Conservation (phyloP, 768 basidiomycete species). For the Tricholoma bakamatsutake region DNA sequence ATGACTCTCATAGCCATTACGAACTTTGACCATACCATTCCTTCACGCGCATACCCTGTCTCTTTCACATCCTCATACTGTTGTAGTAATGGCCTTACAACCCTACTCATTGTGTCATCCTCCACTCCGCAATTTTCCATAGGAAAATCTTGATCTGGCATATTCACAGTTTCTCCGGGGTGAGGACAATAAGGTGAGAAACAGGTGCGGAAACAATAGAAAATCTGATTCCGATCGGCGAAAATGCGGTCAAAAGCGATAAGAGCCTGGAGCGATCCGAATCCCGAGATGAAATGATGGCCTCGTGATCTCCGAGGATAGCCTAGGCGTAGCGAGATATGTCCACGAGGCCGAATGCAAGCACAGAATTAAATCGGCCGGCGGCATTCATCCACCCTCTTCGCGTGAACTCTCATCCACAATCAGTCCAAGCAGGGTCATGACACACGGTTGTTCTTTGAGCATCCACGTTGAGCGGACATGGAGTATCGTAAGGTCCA, state of each 20-base stretch:
- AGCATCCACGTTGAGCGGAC: not conserved
- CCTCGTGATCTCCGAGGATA: conserved; percentile 5
- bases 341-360: not conserved
- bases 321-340: not conserved
- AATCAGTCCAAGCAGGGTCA: not conserved
- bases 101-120: not conserved
- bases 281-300: not conserved
- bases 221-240: conserved; percentile 4
- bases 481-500: not conserved
- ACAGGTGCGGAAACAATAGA: conserved; percentile 1
- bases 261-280: not conserved
- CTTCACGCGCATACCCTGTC: conserved; percentile 2
- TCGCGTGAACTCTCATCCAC: not conserved
- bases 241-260: conserved; percentile 5
- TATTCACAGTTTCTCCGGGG: not conserved
- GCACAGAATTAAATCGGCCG: conserved; percentile 5
- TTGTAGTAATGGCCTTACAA: conserved; percentile 1
- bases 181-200: conserved; percentile 11
- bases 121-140: not conserved
- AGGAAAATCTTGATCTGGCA: not conserved
- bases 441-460: not conserved
- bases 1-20: conserved; percentile 8
- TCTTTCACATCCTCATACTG: not conserved
- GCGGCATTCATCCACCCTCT: not conserved
- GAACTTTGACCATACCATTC: conserved; percentile 14